Conservation (phyloP, 1,284 basidiomycete species). For the Boletus mariae region DNA sequence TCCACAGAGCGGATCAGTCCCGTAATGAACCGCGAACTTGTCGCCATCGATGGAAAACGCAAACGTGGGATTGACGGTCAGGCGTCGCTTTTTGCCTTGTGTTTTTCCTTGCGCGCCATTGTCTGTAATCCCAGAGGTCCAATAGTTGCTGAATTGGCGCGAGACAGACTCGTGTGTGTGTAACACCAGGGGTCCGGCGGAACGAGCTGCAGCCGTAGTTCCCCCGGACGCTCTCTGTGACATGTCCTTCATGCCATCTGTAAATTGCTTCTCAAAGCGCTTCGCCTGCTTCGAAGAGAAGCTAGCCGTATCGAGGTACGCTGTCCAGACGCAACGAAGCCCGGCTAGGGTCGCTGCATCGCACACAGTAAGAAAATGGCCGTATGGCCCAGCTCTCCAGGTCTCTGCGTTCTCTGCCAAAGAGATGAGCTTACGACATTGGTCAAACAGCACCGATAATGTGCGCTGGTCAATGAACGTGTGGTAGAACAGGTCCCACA, state of each 20-base stretch:
- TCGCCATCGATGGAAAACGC: constrained; percentile 42
- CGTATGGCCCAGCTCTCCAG: constrained; percentile 45
- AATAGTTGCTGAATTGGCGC: constrained; percentile 35
- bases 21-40: constrained; percentile 45
- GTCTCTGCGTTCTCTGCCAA: constrained; percentile 34
- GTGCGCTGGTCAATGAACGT: constrained; percentile 45
- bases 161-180: constrained; percentile 14
- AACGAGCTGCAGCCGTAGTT: constrained; percentile 27
- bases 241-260: constrained; percentile 9
- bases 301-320: constrained; percentile 31
- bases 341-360: constrained; percentile 39
- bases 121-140: constrained; percentile 43
- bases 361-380: constrained; percentile 35
- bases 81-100: constrained; percentile 19
- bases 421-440: constrained; percentile 44
- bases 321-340: constrained; percentile 41
- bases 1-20: constrained; percentile 40
- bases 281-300: constrained; percentile 15
- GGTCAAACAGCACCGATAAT: constrained; percentile 36
- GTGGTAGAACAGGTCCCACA: constrained; percentile 60
- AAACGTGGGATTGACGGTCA: constrained; percentile 45
- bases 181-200: constrained; percentile 37
- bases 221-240: neutral
- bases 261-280: constrained; percentile 18
- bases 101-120: constrained; percentile 10